phyloP scores from a whole-genome alignment of 768 basidiomycete genomes.

The Boletus pseudo-olivaceus region DNA sequence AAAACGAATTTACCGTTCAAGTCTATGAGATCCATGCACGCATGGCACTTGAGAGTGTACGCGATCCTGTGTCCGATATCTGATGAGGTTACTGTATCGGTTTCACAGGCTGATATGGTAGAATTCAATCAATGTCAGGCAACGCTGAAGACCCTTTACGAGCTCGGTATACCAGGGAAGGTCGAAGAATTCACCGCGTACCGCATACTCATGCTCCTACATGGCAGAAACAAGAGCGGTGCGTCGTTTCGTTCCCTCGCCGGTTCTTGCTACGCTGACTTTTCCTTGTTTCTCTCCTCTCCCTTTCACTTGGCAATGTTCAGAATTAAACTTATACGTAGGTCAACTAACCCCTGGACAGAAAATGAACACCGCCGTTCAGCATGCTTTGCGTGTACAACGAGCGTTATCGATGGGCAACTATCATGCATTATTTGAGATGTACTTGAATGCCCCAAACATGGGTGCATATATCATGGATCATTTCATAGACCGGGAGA shows the following conservation, averaged over 20 bases:
- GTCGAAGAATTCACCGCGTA: conserved; percentile 97
- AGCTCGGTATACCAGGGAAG: conserved; percentile 88
- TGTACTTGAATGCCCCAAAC: conserved; percentile 82
- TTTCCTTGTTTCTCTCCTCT: neutral
- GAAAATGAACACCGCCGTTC: conserved; percentile 75
- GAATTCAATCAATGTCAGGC: conserved; percentile 99
- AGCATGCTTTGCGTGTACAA: conserved; percentile 88
- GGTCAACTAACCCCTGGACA: conserved; percentile 94
- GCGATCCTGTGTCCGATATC: conserved; percentile 21
- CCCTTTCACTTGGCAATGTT: neutral
- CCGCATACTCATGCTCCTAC: conserved; percentile 92
- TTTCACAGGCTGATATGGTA: conserved; percentile 84
- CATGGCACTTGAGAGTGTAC: conserved; percentile 89
- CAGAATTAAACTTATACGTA: conserved; percentile 95
- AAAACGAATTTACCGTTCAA: conserved; percentile 95
- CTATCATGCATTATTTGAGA: conserved; percentile 86
- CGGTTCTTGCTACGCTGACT: conserved; percentile 2
- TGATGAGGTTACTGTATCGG: conserved; percentile 14
- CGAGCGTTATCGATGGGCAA: conserved; percentile 89
- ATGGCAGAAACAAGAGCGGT: conserved; percentile 94
- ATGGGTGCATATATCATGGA: conserved; percentile 99
- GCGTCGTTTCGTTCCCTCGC: conserved; percentile 23
- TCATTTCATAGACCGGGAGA: conserved; percentile 92
- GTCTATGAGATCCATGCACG: conserved; percentile 99
- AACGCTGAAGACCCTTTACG: conserved; percentile 84